phyloP scores from a whole-genome alignment of 2,329 filamentous ascomycete species.

The Nemania bipapillata region DNA sequence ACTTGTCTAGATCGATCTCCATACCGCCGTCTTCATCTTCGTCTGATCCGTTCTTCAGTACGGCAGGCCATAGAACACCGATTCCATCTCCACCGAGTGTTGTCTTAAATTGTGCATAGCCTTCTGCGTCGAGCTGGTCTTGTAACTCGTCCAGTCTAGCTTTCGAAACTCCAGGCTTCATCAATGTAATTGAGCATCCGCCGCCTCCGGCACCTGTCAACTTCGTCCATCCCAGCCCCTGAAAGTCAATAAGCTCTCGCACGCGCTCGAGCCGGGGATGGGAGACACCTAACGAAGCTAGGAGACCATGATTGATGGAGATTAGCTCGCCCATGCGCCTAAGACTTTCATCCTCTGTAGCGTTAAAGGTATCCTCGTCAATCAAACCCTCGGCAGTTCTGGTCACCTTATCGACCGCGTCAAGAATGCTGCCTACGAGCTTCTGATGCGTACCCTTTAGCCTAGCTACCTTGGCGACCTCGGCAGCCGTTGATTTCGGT shows the following conservation, averaged over 20 bases:
- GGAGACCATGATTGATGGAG: slow-evolving; percentile 90
- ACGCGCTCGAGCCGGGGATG: slow-evolving; percentile 93
- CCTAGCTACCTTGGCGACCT: slow-evolving; percentile 85
- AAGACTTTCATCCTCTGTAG: slow-evolving; percentile 70
- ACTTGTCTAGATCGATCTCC: slow-evolving; percentile 87
- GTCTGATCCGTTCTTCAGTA: slow-evolving; percentile 84
- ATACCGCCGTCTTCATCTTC: slow-evolving; percentile 83
- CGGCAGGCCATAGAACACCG: slow-evolving; percentile 91
- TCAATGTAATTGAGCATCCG: slow-evolving; percentile 91
- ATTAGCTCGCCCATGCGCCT: slow-evolving; percentile 85
- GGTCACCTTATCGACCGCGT: slow-evolving; percentile 82
- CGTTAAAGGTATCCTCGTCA: slow-evolving; percentile 73
- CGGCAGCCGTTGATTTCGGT: slow-evolving; percentile 82
- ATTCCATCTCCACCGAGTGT: slow-evolving; percentile 93
- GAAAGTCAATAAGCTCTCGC: slow-evolving; percentile 87
- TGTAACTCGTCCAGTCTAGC: slow-evolving; percentile 72
- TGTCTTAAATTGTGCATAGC: slow-evolving; percentile 86
- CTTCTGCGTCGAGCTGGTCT: slow-evolving; percentile 71
- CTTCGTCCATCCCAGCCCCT: slow-evolving; percentile 95
- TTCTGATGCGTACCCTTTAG: slow-evolving; percentile 77
- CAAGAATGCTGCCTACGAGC: slow-evolving; percentile 82
- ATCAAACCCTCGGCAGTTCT: slow-evolving; percentile 66
- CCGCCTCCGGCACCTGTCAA: slow-evolving; percentile 95
- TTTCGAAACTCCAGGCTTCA: slow-evolving; percentile 72
- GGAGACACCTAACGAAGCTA: slow-evolving; percentile 91